phyloP scores from a whole-genome alignment of 371 early-diverging fungal genomes.

The Lichtheimia hyalospora region DNA sequence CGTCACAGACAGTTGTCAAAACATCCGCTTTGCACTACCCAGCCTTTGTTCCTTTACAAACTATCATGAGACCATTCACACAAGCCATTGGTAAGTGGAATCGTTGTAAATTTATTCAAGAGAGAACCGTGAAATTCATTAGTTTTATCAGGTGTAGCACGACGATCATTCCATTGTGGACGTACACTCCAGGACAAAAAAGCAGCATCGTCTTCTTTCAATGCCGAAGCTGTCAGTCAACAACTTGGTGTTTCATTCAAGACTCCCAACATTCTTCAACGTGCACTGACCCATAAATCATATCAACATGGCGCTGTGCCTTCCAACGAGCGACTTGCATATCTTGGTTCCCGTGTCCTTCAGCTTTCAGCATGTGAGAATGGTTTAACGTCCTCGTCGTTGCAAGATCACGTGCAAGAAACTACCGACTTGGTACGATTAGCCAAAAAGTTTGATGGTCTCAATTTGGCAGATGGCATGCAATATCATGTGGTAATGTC shows the following conservation, averaged over 20 bases:
- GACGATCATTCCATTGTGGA: slow-evolving; percentile 9
- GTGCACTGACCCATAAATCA: slow-evolving; percentile 75
- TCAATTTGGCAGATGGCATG: slow-evolving; percentile 30
- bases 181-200: background rate
- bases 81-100: too few species aligned
- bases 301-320: slow-evolving; percentile 58
- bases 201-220: slow-evolving; percentile 10
- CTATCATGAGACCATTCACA: too few species aligned
- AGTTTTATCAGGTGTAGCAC: background rate
- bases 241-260: slow-evolving; percentile 44
- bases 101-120: too few species aligned
- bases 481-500: slow-evolving; percentile 36
- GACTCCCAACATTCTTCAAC: slow-evolving; percentile 49
- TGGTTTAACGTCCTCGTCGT: slow-evolving; percentile 14
- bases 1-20: too few species aligned
- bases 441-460: slow-evolving; percentile 27
- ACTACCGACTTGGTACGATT: slow-evolving; percentile 13
- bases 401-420: slow-evolving; percentile 11
- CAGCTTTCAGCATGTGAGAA: slow-evolving; percentile 30
- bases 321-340: slow-evolving; percentile 67
- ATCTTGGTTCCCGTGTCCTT: slow-evolving; percentile 53
- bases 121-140: background rate
- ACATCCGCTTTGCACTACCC: too few species aligned
- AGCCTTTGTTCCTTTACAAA: too few species aligned
- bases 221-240: slow-evolving; percentile 12